Evolutionary conservation across 495 filamentous ascomycete species (phyloP), one percentile per base, ranked within the genome.

Genomic region (Evernia prunastri): DNA sequence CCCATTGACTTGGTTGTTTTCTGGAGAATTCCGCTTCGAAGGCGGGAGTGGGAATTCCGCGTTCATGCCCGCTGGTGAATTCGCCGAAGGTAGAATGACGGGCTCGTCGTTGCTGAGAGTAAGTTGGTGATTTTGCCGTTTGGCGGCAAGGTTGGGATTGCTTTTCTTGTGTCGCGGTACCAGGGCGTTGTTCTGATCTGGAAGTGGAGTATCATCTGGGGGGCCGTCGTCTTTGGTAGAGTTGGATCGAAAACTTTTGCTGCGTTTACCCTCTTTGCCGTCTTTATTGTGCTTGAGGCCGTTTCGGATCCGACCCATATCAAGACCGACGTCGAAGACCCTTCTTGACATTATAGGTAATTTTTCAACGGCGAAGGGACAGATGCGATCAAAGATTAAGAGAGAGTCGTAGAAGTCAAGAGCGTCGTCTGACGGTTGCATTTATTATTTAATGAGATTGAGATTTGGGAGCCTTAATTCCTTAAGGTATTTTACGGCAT

Each of bases 311-410:
- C 69, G 56, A 7, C 65, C 64, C 56, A 68, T 68, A 27, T 70
- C 68, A n/a, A 71, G 64, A 35, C 69, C 69, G 2, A 71, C 69
- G 47, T 71, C 69, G 53, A 71, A 71, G 8, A 71, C 69, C 49
- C 69, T 56, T 39, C 69, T 66, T 36, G 69, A 71, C 69, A 71
- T 71, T 54, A 61, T 56, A 25, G 69, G 69, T n/a, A 68, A 40
- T 37, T 67, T 56, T 42, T 68, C 57, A 35, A 64, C 43, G 9
- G 64, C 64, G 35, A 63, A 66, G 31, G 66, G 69, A 58, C 64
- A 71, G 42, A 68, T 71, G 25, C 64, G 69, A 49, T 71, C 64
- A 58, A 68, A 67, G 18, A 71, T 66, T 20, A 66, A 49, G 39
- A 68, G 65, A 40, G 69, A 71, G 47, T 67, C 64, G 45, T 59